phyloP scores from a whole-genome alignment of 768 basidiomycete genomes.

The Guyanaporus albipodus region DNA sequence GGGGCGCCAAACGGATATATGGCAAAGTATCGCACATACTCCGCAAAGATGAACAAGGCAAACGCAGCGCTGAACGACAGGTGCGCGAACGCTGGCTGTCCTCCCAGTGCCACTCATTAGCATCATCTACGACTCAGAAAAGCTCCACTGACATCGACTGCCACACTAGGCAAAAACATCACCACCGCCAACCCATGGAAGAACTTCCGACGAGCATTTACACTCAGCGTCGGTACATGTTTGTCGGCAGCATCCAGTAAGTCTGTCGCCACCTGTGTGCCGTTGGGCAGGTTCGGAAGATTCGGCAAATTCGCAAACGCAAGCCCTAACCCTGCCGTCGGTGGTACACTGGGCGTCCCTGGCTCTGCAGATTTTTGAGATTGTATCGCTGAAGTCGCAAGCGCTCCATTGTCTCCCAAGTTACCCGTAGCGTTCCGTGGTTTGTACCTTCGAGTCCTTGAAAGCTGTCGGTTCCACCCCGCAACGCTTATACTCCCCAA shows the following conservation, averaged over 20 bases:
- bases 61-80: conserved; percentile 94
- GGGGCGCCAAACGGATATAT: conserved; percentile 93
- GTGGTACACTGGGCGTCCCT: conserved; percentile 5
- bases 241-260: conserved; percentile 85
- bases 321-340: conserved; percentile 31
- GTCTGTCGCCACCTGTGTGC: conserved; percentile 57
- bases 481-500: conserved; percentile 82
- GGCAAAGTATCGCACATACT: conserved; percentile 98
- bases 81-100: conserved; percentile 93
- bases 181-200: conserved; percentile 94
- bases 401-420: conserved; percentile 35
- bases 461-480: conserved; percentile 91
- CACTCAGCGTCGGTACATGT: conserved; percentile 79
- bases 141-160: conserved; percentile 69
- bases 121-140: conserved; percentile 5
- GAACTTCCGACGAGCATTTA: conserved; percentile 93
- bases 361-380: conserved; percentile 19
- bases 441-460: conserved; percentile 67
- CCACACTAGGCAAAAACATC: conserved; percentile 96
- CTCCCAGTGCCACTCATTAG: conserved; percentile 9
- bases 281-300: conserved; percentile 48
- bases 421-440: conserved; percentile 37
- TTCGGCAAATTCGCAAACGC: conserved; percentile 46
- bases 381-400: conserved; percentile 26
- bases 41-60: conserved; percentile 90